phyloP scores from a whole-genome alignment of 208 protist species.

The Angomonas deanei region DNA sequence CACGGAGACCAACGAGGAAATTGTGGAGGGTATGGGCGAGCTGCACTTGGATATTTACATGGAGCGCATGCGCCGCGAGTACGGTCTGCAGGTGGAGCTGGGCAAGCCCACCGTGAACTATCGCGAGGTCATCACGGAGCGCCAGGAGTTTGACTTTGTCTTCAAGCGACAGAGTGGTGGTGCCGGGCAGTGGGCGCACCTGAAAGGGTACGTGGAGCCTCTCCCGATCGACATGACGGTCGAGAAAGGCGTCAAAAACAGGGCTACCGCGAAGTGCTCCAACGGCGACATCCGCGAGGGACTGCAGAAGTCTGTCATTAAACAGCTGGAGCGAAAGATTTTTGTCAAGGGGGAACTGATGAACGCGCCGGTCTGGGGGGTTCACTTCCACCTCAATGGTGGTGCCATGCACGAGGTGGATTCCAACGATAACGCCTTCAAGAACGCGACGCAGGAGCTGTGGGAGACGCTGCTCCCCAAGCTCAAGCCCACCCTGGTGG shows the following conservation, averaged over 20 bases:
- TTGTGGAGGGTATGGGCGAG: conserved; percentile 97
- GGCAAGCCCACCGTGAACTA: conserved; percentile 97
- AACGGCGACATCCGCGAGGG: conserved; percentile 94
- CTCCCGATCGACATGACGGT: conserved; percentile 87
- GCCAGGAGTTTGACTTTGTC: conserved; percentile 94
- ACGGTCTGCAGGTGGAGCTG: conserved; percentile 84
- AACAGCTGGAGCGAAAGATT: conserved; percentile 89
- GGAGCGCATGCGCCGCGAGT: conserved; percentile 95
- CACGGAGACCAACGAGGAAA: conserved; percentile 91
- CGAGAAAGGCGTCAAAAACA: conserved; percentile 88
- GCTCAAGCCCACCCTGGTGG: conserved; percentile 91
- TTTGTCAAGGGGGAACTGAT: conserved; percentile 93
- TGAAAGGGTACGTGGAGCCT: conserved; percentile 92
- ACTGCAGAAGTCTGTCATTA: conserved; percentile 90
- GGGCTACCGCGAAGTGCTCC: conserved; percentile 78
- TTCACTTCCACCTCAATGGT: conserved; percentile 94
- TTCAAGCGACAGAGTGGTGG: conserved; percentile 99
- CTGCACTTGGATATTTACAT: conserved; percentile 96
- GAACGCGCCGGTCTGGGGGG: conserved; percentile 93
- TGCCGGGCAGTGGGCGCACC: conserved; percentile 96
- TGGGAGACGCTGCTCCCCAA: conserved; percentile 91
- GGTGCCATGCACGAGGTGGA: conserved; percentile 98
- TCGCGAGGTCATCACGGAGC: conserved; percentile 88
- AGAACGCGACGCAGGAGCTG: conserved; percentile 91
- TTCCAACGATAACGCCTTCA: conserved; percentile 98